Base-by-base conservation (phyloP, 176 grass and related monocot genomes). In the Aegilops bicornis region DNA sequence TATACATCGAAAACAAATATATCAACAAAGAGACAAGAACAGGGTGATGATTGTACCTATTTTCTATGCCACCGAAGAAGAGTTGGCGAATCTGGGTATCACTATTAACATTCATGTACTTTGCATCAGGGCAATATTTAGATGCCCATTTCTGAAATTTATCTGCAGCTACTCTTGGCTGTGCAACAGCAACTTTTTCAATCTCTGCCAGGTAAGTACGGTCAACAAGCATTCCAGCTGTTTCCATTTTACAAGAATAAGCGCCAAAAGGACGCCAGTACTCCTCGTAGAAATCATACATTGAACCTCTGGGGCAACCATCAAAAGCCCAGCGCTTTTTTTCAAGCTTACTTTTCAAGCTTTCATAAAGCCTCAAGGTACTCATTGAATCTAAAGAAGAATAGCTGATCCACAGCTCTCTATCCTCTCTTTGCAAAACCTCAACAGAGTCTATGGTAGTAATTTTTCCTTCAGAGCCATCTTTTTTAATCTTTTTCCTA, bases 61-160 rank as follows among this genome's bases (percentile, higher is more conserved):
- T 98, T 42, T 84, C 86, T 79, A 79, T 88, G 79, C 94, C 94
- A 64, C 92, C 93, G 70, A 98, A 98, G 72, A 98, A 91, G 59
- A 98, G 84, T 73, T 98, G 97, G 12, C 90, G 90, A 74, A 98
- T 94, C 79, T 98, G 97, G 77, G 89, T 77, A 90, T 96, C 94
- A 82, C 97, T 98, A 54, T 92, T 95, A 25, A 98, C 90, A 78
- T 96, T 98, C 97, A 98, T 98, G 50, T 89, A 92, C 88, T 94
- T 92, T 27, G 97, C 97, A 96, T 98, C 94, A 74, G 88, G 75
- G 83, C 97, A 98, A 88, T 96, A 85, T 79, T 91, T 92, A 69
- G 90, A 91, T 70, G 97, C 97, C 97, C 97, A 98, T 69, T 87
- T 94, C 71, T 92, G 82, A 79, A 98, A 98, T 70, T 87, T 94